Base-by-base conservation (phyloP, 1,284 basidiomycete species). In the Singerocomus inundabilis region DNA sequence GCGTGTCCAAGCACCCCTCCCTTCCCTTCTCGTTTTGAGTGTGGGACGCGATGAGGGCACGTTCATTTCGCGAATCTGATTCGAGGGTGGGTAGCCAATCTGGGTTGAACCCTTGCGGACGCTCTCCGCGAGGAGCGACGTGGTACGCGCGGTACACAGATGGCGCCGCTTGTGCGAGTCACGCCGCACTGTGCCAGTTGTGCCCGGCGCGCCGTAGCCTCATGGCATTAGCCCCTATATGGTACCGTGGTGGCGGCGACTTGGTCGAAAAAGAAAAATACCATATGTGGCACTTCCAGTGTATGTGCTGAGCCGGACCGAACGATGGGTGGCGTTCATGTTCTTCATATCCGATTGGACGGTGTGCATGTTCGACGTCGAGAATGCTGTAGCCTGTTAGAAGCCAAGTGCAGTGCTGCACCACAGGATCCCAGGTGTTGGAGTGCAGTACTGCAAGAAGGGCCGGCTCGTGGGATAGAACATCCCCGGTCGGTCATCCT, bases 21-120 rank as follows among this genome's bases (percentile, higher is more conserved):
- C n/a, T n/a, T n/a, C n/a, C n/a, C n/a, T n/a, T n/a, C n/a, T n/a
- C n/a, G n/a, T n/a, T n/a, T n/a, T n/a, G n/a, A n/a, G n/a, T 24
- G 13, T 5, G 28, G 18, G 34, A 9, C n/a, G 24, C 34, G 21
- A 36, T 18, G 29, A 30, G 47, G 28, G 26, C 43, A 53, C 51
- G 52, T 52, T 59, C 57, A 60, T 55, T 51, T 54, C 59, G 61
- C 48, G 54, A 57, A 60, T 64, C 53, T 33, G 50, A 60, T 54
- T 63, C 54, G 48, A 57, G 57, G 61, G 51, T 45, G 30, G 26
- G 15, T 49, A 58, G 46, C 51, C 60, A 62, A 61, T 64, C 60
- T 28, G 60, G 59, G n/a, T 13, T 29, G 47, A 28, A 32, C 40
- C 38, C 34, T 41, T 30, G 37, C 13, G 4, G 32, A 37, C 39